Percentiles rank a stretch among this genome's conserved stretches.
These are phyloP conservation scores for Zostera marina DNA, from an alignment of 116 monocot genomes.

Conservation along the genomic window DNA sequence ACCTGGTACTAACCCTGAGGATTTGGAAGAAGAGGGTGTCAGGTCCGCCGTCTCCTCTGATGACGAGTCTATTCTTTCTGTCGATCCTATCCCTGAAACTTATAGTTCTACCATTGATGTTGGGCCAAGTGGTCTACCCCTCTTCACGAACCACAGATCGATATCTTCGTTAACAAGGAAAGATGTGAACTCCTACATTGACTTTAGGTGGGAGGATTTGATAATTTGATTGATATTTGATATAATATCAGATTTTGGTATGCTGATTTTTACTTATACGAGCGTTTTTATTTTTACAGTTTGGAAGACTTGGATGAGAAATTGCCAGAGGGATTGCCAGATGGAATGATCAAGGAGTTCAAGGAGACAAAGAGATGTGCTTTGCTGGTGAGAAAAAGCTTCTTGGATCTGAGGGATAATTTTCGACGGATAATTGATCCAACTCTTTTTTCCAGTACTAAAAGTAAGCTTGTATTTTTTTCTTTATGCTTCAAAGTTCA, in stretches of 20 bases:
- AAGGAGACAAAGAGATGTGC: slow-evolving; percentile 83
- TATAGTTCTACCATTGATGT: slow-evolving; percentile 59
- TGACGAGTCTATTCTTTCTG: slow-evolving; percentile 4
- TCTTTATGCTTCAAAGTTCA: too few relatives aligned
- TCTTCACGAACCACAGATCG: slow-evolving; percentile 47
- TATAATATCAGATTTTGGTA: not conserved
- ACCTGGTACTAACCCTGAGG: not conserved
- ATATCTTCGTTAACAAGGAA: slow-evolving; percentile 26
- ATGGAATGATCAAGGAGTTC: slow-evolving; percentile 75
- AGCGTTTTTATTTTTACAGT: slow-evolving; percentile 17
- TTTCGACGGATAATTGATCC: slow-evolving; percentile 63
- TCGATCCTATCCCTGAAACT: slow-evolving; percentile 8
- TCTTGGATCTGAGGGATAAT: slow-evolving; percentile 71
- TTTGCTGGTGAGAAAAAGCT: slow-evolving; percentile 75
- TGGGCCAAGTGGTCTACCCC: slow-evolving; percentile 56
- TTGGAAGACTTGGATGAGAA: slow-evolving; percentile 77
- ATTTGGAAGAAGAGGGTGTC: slow-evolving; percentile 1
- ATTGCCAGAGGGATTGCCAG: slow-evolving; percentile 76
- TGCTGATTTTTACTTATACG: not conserved
- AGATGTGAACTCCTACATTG: slow-evolving; percentile 56
- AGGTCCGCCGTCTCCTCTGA: not conserved
- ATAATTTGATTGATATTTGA: not conserved
- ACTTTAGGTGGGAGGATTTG: slow-evolving; percentile 38
- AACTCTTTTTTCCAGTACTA: slow-evolving; percentile 15
- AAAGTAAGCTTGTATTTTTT: slow-evolving; percentile 34